Base-by-base conservation (phyloP, 345 rosid genomes). In the Citrus maxima region DNA sequence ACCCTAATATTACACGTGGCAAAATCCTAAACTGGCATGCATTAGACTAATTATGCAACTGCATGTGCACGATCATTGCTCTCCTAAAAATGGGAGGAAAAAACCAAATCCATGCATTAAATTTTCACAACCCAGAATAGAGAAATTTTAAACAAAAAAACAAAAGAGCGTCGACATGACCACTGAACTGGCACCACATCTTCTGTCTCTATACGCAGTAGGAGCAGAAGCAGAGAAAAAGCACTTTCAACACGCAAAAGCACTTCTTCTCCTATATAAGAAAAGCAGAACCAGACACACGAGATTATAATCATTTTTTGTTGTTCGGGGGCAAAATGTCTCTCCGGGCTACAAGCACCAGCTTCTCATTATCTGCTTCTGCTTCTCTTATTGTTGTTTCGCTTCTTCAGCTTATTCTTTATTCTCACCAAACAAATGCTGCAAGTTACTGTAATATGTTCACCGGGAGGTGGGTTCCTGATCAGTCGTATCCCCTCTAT, bases 381-480 rank as follows among this genome's bases (percentile, higher is more conserved):
- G 70, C 74, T 62, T 58, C 82, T 77, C 66, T 27, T 73, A 30
- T 42, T 28, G 72, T 40, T 24, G 62, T 74, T 38, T 25, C 68
- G 46, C 72, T 79, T 61, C 70, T 80, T 71, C 66, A 72, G 21
- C 75, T 77, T 73, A 56, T 80, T 65, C 75, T 46, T 74, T 18
- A 37, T 46, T 59, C 70, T 75, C 9, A 3, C 71, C 35, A 14
- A 42, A 32, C 34, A 51, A 77, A 74, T 56, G 72, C 56, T 16
- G 19, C 7, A 30, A 27, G 64, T 27, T 79, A 69, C 21, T 88
- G 97, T 54, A 86, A 91, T 77, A 69, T 89, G 80, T 95, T 89
- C 85, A 65, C 80, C 5, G 97, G 98, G 3, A 87, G 86, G 21
- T 95, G 98, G 97, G 92, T 90, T 61, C 71, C 76, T 19, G 97